Conservation (phyloP, 2,329 filamentous ascomycete species). For the Tolypocladium endophyticum region DNA sequence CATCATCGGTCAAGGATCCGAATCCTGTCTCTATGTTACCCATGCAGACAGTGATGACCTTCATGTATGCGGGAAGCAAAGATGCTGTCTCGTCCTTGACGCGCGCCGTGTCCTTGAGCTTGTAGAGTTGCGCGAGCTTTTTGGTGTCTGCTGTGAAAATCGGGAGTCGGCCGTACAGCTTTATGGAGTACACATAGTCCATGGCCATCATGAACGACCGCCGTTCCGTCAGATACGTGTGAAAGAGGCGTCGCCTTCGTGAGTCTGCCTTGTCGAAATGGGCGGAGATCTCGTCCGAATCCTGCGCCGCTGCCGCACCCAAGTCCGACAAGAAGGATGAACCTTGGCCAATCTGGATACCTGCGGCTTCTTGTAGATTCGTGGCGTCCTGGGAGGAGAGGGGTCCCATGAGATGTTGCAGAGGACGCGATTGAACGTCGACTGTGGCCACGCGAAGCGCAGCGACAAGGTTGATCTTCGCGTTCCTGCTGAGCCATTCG, state of each 20-base stretch:
- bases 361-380: slow-evolving; percentile 65
- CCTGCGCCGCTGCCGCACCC: slow-evolving; percentile 31
- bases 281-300: slow-evolving; percentile 43
- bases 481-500: slow-evolving; percentile 72
- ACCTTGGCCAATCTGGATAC: slow-evolving; percentile 48
- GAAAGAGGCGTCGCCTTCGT: slow-evolving; percentile 57
- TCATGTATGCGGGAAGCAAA: slow-evolving; percentile 37
- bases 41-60: slow-evolving; percentile 37
- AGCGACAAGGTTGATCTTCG: slow-evolving; percentile 67
- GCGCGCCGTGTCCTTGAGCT: slow-evolving; percentile 14
- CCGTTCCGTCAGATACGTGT: slow-evolving; percentile 62
- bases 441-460: slow-evolving; percentile 71
- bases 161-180: slow-evolving; percentile 28
- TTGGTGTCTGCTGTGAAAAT: slow-evolving; percentile 16
- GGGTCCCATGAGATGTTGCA: slow-evolving; percentile 57
- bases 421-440: slow-evolving; percentile 75
- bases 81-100: slow-evolving; percentile 28
- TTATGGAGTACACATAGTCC: slow-evolving; percentile 43
- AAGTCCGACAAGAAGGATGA: slow-evolving; percentile 46
- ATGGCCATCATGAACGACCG: slow-evolving; percentile 55
- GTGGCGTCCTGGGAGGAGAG: slow-evolving; percentile 70
- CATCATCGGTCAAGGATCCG: slow-evolving; percentile 39
- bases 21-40: slow-evolving; percentile 37
- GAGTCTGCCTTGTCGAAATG: slow-evolving; percentile 53
- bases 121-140: slow-evolving; percentile 19